Conservation (phyloP, 2,329 filamentous ascomycete species). For the Calcarisporium arbuscula region DNA sequence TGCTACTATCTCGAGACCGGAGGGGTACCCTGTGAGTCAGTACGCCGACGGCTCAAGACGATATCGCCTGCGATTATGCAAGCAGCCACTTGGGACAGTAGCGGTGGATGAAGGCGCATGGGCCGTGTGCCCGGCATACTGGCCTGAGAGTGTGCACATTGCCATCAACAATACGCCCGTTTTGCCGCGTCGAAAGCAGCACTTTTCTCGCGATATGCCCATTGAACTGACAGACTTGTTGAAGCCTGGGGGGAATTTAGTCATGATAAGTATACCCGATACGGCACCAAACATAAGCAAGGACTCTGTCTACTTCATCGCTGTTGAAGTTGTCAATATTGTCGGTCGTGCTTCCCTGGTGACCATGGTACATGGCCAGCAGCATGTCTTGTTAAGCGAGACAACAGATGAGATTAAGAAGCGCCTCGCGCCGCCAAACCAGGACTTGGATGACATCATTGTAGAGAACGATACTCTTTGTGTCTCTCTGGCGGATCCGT, state of each 20-base stretch:
- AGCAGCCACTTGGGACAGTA: constrained; percentile 8
- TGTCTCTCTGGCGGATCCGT: constrained; percentile 61
- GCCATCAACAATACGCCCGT: constrained; percentile 58
- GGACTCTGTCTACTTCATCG: constrained; percentile 46
- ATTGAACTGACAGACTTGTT: constrained; percentile 64
- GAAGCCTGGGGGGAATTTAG: constrained; percentile 50
- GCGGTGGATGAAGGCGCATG: constrained; percentile 46
- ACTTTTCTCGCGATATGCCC: constrained; percentile 70
- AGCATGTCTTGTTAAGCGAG: constrained; percentile 35
- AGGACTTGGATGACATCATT: constrained; percentile 53
- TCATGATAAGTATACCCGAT: constrained; percentile 45
- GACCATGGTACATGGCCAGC: constrained; percentile 27
- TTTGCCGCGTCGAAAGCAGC: constrained; percentile 56
- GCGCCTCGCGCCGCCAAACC: constrained; percentile 30
- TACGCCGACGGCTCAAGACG: constrained; percentile 49
- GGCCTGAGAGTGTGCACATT: constrained; percentile 67
- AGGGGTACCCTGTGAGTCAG: constrained; percentile 28
- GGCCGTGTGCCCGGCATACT: constrained; percentile 57
- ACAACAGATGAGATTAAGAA: constrained; percentile 53
- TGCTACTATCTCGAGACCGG: constrained; percentile 19
- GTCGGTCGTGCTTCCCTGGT: constrained; percentile 39
- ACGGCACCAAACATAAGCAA: constrained; percentile 18
- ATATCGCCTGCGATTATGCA: constrained; percentile 64
- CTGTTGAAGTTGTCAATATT: constrained; percentile 63
- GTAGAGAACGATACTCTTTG: constrained; percentile 49